phyloP scores from a whole-genome alignment of 208 protist genomes.

The Trypanosomatidae sp. region DNA sequence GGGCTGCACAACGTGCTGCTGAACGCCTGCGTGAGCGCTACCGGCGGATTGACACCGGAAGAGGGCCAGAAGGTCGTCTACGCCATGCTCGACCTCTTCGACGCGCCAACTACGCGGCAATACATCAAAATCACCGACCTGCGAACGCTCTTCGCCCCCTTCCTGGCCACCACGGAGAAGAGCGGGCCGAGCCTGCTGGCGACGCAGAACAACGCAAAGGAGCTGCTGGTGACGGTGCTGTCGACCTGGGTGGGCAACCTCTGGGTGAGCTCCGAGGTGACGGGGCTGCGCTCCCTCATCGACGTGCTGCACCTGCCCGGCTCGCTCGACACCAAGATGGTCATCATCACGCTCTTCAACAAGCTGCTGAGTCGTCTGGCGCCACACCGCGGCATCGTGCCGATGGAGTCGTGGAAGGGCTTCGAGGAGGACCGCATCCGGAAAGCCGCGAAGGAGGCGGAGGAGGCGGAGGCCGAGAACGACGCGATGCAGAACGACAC shows the following conservation, averaged over 20 bases:
- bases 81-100: constrained; percentile 64
- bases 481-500: constrained; percentile 11
- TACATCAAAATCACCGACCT: constrained; percentile 79
- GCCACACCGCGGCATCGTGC: constrained; percentile 73
- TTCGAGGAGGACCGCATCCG: constrained; percentile 61
- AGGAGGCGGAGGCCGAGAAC: constrained; percentile 18
- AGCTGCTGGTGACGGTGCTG: constrained; percentile 69
- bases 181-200: constrained; percentile 31
- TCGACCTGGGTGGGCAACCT: constrained; percentile 73
- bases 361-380: constrained; percentile 71
- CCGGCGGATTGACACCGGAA: constrained; percentile 46
- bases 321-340: constrained; percentile 81
- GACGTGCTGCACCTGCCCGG: constrained; percentile 85
- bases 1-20: constrained; percentile 65
- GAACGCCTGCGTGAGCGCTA: constrained; percentile 56
- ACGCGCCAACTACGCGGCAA: constrained; percentile 57
- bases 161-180: constrained; percentile 39
- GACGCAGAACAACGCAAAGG: constrained; percentile 76
- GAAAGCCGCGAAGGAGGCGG: constrained; percentile 23
- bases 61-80: constrained; percentile 64
- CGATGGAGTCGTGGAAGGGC: constrained; percentile 69
- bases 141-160: constrained; percentile 72
- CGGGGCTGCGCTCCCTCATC: constrained; percentile 72
- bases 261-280: constrained; percentile 76
- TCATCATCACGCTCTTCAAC: constrained; percentile 88